Base-by-base conservation (phyloP, 371 early-diverging fungal species). In the Lichtheimia hyalospora region DNA sequence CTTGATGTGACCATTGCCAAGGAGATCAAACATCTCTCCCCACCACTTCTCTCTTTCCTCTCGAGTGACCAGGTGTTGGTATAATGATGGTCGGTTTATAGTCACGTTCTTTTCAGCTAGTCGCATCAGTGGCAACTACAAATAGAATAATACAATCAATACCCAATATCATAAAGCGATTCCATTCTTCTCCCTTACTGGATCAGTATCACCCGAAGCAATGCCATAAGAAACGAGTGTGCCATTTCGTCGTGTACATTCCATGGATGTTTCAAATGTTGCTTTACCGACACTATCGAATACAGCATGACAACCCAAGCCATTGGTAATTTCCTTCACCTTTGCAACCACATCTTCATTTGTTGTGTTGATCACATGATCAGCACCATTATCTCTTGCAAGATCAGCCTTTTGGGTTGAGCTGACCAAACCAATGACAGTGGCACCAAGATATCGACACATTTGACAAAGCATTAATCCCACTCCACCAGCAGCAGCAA, bases 401-500 rank as follows among this genome's bases (percentile, higher is more conserved):
- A 91, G 64, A 28, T 75, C 74, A 1, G 90, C 92, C 78, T 97
- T 97, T 49, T 87, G 92, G 0, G 82, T 77, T 0, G 86, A 83
- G 20, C 95, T 93, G 0, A 87, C 87, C 3, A 95, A 94, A 34
- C 95, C 95, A 58, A 97, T 95, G 46, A 94, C 97, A 40, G 73
- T 84, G 24, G 96, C 96, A n/a, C 96, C 97, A 1, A 85, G 65
- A 27, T 83, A 70, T 58, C 87, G 89, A 67, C 84, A 77, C 70
- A 96, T 67, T 71, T 91, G 92, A 46, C 84, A 82, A 28, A 96
- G 76, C 21, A 93, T 66, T 14, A 85, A 70, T 5, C 96, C 97
- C 10, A 91, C 89, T 34, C 96, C 96, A 15, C 96, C 97, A 10
- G 96, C 97, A 0, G 94, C 96, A 12, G 97, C 96, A 64, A 93